These are phyloP conservation scores for Tolypocladium guangdongense DNA, from an alignment of 2,329 filamentous ascomycete genomes.

Conservation along the genomic window DNA sequence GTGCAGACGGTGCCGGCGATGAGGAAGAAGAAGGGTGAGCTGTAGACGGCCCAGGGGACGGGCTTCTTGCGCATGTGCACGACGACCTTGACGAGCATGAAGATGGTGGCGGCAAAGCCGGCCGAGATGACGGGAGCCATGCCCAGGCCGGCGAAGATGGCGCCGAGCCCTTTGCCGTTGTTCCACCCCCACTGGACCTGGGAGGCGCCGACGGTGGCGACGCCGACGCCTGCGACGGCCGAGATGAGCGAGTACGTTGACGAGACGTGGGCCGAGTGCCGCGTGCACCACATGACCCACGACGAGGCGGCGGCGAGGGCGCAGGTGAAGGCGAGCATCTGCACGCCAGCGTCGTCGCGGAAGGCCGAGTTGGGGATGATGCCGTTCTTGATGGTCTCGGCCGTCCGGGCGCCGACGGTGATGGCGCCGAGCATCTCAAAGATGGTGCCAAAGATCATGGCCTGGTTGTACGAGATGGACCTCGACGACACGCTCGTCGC, in stretches of 20 bases:
- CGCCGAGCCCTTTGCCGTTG: slow-evolving; percentile 54
- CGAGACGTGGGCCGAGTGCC: slow-evolving; percentile 59
- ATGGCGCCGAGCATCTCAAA: slow-evolving; percentile 59
- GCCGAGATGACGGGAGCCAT: slow-evolving; percentile 62
- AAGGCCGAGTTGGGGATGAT: slow-evolving; percentile 53
- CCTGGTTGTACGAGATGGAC: slow-evolving; percentile 59
- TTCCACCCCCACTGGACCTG: slow-evolving; percentile 62
- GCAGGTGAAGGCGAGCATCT: slow-evolving; percentile 55
- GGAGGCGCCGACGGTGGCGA: slow-evolving; percentile 49
- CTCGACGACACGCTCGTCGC: slow-evolving; percentile 65
- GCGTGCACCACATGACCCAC: slow-evolving; percentile 72
- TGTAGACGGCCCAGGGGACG: slow-evolving; percentile 61
- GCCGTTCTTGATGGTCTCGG: slow-evolving; percentile 67
- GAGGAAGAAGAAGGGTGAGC: slow-evolving; percentile 67
- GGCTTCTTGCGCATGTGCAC: slow-evolving; percentile 64
- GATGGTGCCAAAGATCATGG: slow-evolving; percentile 51
- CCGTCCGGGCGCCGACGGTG: slow-evolving; percentile 55
- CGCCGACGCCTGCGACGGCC: slow-evolving; percentile 54
- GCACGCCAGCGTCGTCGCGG: slow-evolving; percentile 48
- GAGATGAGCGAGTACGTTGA: slow-evolving; percentile 61
- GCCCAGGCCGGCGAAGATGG: slow-evolving; percentile 59
- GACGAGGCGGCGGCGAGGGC: slow-evolving; percentile 51
- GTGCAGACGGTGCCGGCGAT: slow-evolving; percentile 65
- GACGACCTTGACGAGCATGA: slow-evolving; percentile 52
- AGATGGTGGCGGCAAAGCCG: slow-evolving; percentile 54